phyloP scores from a whole-genome alignment of 345 rosid species.

The Citrus cavaleriei region DNA sequence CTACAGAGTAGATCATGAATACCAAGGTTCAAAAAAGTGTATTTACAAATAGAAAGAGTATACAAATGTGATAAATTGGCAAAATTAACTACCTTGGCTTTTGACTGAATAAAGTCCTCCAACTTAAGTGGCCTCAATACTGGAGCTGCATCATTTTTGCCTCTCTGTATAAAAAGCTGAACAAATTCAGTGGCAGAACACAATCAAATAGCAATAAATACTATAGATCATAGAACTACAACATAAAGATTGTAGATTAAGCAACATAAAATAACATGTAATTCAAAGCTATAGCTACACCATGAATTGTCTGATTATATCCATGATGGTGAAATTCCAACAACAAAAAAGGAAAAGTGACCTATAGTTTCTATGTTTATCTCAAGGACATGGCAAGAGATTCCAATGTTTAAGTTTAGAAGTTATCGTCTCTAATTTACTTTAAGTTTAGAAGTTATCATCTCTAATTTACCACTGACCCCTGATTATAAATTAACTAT shows the following conservation, averaged over 20 bases:
- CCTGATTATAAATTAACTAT: background rate
- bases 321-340: background rate
- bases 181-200: background rate
- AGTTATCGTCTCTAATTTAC: background rate
- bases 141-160: conserved; percentile 33
- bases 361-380: background rate
- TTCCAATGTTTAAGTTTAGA: background rate
- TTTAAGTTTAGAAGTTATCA: too few relatives aligned
- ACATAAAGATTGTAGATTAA: background rate
- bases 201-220: background rate
- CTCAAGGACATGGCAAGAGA: background rate
- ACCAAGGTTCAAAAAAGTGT: background rate
- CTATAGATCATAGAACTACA: background rate
- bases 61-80: background rate
- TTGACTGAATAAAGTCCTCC: conserved; percentile 79
- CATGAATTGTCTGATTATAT: background rate
- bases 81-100: conserved; percentile 62
- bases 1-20: conserved; percentile 24
- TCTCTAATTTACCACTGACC: background rate
- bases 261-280: background rate
- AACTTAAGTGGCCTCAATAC: conserved; percentile 58
- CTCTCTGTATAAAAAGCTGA: conserved; percentile 34
- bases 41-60: background rate
- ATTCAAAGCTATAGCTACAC: background rate
- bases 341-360: background rate